phyloP scores from a whole-genome alignment of 306 rosid genomes.

The Cicer bijugum region DNA sequence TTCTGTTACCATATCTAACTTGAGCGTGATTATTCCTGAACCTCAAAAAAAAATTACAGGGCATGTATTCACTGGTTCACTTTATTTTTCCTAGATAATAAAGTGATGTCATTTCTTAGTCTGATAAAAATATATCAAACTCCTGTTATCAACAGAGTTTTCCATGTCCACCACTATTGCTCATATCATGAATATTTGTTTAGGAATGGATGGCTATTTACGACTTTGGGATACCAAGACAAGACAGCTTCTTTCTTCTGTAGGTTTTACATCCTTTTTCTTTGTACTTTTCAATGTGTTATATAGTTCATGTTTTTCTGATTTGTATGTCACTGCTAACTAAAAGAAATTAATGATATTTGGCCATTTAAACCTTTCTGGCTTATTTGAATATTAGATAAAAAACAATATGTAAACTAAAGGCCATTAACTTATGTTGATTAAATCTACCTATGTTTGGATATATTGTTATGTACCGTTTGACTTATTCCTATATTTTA shows the following conservation, averaged over 20 bases:
- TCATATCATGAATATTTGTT: constrained; percentile 30
- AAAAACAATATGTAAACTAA: constrained; percentile 20
- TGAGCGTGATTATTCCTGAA: constrained; percentile 16
- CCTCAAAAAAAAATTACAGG: constrained; percentile 12
- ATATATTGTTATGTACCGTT: background rate
- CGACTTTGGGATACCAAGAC: constrained; percentile 87
- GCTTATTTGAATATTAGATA: constrained; percentile 13
- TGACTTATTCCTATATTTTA: background rate
- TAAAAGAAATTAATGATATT: constrained; percentile 26
- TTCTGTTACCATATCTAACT: constrained; percentile 1
- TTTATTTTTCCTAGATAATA: constrained; percentile 1
- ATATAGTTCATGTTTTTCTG: constrained; percentile 22
- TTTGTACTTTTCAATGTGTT: constrained; percentile 11
- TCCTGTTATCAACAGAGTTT: constrained; percentile 28
- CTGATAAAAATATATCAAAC: constrained; percentile 26
- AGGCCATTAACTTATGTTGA: background rate
- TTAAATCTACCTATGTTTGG: constrained; percentile 2
- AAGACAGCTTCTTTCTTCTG: constrained; percentile 89
- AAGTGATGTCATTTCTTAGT: constrained; percentile 15
- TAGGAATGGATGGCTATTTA: constrained; percentile 87
- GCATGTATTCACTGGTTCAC: background rate
- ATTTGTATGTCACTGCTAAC: constrained; percentile 12
- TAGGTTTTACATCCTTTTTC: constrained; percentile 46
- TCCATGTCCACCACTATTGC: constrained; percentile 34
- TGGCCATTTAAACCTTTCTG: constrained; percentile 18